Evolutionary conservation across 352 stramenopile genomes (phyloP).

Genomic region (Aphanomyces stellatus): DNA sequence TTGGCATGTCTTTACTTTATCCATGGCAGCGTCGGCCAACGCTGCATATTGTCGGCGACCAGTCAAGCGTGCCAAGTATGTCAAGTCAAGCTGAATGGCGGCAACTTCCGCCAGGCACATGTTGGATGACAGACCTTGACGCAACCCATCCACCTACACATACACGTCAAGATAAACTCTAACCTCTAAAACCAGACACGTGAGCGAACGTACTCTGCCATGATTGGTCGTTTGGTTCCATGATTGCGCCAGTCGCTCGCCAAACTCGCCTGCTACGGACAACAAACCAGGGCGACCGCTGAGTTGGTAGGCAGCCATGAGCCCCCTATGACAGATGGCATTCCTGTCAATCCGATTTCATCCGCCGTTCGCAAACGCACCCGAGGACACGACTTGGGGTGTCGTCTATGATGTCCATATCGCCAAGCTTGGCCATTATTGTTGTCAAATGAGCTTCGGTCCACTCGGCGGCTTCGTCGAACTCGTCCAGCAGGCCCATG

Average conservation of each 20-base stretch:
- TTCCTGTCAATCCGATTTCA: no score
- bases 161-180: neutral
- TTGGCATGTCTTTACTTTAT: slow-evolving; percentile 19
- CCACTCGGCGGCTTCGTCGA: slow-evolving; percentile 9
- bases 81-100: slow-evolving; percentile 21
- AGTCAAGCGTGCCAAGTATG: slow-evolving; percentile 16
- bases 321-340: no score
- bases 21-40: slow-evolving; percentile 9
- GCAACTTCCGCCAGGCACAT: slow-evolving; percentile 15
- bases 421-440: neutral
- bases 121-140: no score
- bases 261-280: neutral
- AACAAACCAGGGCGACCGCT: neutral
- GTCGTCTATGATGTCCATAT: neutral
- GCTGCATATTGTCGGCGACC: slow-evolving; percentile 16
- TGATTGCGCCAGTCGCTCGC: neutral
- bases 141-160: neutral
- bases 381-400: slow-evolving; percentile 12
- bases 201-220: neutral
- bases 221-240: neutral
- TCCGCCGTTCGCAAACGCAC: neutral
- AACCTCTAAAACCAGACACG: neutral
- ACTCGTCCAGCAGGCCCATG: slow-evolving; percentile 11
- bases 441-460: neutral
- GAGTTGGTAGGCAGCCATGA: neutral